These are phyloP conservation scores for Trypanosoma conorhini DNA, from an alignment of 208 protist genomes.

Conservation along the genomic window DNA sequence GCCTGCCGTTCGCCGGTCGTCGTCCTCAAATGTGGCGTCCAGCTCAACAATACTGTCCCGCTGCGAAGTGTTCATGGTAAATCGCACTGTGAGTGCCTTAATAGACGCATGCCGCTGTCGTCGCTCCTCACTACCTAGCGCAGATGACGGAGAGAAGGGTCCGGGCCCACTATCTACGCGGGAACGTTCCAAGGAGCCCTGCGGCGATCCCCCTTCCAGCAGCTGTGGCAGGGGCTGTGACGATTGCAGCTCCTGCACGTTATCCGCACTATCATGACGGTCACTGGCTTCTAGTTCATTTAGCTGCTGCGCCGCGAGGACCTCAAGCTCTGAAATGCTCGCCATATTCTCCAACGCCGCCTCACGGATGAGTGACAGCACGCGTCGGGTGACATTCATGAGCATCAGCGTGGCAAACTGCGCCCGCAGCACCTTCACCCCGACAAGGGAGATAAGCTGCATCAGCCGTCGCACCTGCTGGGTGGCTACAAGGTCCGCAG, in stretches of 20 bases:
- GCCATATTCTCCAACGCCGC: constrained; percentile 49
- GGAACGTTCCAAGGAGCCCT: background rate
- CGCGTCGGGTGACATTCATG: constrained; percentile 82
- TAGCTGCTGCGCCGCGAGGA: constrained; percentile 38
- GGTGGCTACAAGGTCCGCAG: constrained; percentile 53
- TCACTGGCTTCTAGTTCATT: constrained; percentile 24
- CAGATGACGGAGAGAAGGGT: background rate
- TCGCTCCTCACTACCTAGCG: constrained; percentile 1
- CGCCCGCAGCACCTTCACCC: constrained; percentile 58
- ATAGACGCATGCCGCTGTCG: background rate
- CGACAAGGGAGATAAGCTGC: constrained; percentile 51
- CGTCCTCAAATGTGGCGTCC: constrained; percentile 18
- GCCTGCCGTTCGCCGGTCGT: constrained; percentile 12
- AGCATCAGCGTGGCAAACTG: constrained; percentile 77
- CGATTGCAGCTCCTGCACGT: background rate
- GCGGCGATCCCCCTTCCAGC: background rate
- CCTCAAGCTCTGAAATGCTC: constrained; percentile 49
- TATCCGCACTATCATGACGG: background rate
- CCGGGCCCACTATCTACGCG: background rate
- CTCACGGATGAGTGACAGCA: constrained; percentile 77
- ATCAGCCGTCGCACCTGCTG: constrained; percentile 55
- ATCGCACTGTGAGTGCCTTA: constrained; percentile 1
- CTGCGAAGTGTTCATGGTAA: background rate
- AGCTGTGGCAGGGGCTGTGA: background rate
- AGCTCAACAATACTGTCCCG: background rate